Conservation (phyloP, 345 rosid genomes). For the Eucalyptus grandis region DNA sequence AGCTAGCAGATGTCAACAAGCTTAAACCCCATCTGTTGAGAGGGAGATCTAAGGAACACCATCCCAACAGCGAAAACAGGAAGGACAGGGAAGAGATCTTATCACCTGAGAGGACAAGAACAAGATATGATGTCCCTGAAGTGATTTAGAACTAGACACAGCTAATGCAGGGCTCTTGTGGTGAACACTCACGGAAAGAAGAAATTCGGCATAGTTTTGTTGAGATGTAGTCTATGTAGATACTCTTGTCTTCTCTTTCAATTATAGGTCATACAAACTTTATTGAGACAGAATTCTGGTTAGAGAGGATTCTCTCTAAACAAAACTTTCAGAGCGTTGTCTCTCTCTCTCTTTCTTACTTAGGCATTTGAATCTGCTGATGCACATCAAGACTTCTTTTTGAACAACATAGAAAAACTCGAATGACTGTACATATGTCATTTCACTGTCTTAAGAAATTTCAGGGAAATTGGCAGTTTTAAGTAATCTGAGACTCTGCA, state of each 20-base stretch:
- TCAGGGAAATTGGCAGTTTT: not conserved
- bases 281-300: not conserved
- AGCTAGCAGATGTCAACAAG: slow-evolving; percentile 69
- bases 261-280: not conserved
- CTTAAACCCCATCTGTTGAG: slow-evolving; percentile 47
- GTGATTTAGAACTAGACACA: not conserved
- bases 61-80: slow-evolving; percentile 13
- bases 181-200: not conserved
- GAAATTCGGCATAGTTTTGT: not conserved
- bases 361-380: not conserved
- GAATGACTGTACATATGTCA: not conserved
- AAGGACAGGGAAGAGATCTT: slow-evolving; percentile 21
- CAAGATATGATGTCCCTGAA: slow-evolving; percentile 2
- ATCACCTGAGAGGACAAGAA: slow-evolving; percentile 16
- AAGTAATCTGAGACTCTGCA: not conserved
- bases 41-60: slow-evolving; percentile 15
- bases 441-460: not conserved
- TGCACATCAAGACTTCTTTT: not conserved
- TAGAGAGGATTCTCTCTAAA: not conserved
- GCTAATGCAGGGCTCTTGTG: not conserved
- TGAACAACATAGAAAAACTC: not conserved
- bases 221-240: not conserved
- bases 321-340: not conserved
- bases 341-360: not conserved
- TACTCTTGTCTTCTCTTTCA: not conserved